Evolutionary conservation across 1,284 basidiomycete species (phyloP).

Genomic region (Puccinia hordei): DNA sequence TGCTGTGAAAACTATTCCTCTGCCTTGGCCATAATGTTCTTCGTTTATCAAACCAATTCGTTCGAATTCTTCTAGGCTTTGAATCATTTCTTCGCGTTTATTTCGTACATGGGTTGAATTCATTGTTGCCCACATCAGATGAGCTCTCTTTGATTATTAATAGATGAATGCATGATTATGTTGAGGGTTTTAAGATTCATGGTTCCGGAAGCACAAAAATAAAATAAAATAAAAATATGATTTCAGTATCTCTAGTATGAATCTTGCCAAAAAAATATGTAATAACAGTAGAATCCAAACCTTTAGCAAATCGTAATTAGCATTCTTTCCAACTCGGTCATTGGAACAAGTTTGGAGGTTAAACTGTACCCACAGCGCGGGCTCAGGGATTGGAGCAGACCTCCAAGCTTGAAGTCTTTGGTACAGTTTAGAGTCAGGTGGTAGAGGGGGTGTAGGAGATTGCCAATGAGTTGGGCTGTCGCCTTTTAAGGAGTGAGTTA

Average conservation of each 20-base stretch:
- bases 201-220: background rate
- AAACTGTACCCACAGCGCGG: conserved; percentile 55
- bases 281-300: background rate
- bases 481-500: conserved; percentile 5
- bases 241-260: background rate
- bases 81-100: conserved; percentile 59
- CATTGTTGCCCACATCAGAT: conserved; percentile 58
- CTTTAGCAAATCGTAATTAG: conserved; percentile 38
- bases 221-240: background rate
- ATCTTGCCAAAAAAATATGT: background rate
- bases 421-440: conserved; percentile 58
- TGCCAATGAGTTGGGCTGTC: conserved; percentile 48
- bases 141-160: conserved; percentile 30
- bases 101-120: conserved; percentile 57
- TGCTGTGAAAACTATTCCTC: conserved; percentile 63
- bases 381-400: conserved; percentile 58
- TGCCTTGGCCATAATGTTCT: conserved; percentile 48
- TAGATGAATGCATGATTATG: too few relatives aligned
- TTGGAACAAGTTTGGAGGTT: conserved; percentile 54
- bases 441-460: conserved; percentile 58
- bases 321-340: conserved; percentile 45
- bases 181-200: too few relatives aligned
- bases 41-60: conserved; percentile 52
- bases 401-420: conserved; percentile 61
- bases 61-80: conserved; percentile 57